Evolutionary conservation across 306 rosid genomes (phyloP).

Genomic region (Cotoneaster glaucophyllus): DNA sequence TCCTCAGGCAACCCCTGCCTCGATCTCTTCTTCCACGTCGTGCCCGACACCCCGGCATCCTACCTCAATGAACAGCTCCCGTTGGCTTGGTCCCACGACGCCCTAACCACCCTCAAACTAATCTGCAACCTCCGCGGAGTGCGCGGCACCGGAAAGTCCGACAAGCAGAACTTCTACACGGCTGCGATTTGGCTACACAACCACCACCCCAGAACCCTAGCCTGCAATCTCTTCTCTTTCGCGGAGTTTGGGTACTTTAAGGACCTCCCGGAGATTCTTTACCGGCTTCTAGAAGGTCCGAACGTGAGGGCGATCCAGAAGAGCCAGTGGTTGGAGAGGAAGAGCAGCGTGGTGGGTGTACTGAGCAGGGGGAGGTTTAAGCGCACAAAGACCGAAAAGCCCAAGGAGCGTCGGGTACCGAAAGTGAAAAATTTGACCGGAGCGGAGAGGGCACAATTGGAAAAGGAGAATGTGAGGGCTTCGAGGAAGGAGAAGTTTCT

Average conservation of each 20-base stretch:
- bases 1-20: neutral
- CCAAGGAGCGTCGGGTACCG: neutral
- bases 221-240: neutral
- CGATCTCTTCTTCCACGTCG: neutral
- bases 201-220: neutral
- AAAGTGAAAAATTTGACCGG: neutral
- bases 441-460: neutral
- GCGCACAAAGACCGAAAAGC: neutral
- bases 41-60: neutral
- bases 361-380: neutral
- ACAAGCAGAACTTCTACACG: neutral
- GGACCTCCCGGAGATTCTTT: neutral
- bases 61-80: neutral
- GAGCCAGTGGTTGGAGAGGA: neutral
- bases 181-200: neutral
- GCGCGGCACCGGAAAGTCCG: neutral
- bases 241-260: neutral
- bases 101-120: neutral
- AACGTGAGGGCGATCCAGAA: neutral
- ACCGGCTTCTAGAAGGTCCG: neutral
- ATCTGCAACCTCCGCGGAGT: neutral
- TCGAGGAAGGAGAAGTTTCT: constrained; percentile 15
- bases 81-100: neutral
- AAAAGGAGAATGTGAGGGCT: neutral
- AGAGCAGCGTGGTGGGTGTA: neutral